Base-by-base conservation (phyloP, 805 yeast genomes). In the Candida koratica region DNA sequence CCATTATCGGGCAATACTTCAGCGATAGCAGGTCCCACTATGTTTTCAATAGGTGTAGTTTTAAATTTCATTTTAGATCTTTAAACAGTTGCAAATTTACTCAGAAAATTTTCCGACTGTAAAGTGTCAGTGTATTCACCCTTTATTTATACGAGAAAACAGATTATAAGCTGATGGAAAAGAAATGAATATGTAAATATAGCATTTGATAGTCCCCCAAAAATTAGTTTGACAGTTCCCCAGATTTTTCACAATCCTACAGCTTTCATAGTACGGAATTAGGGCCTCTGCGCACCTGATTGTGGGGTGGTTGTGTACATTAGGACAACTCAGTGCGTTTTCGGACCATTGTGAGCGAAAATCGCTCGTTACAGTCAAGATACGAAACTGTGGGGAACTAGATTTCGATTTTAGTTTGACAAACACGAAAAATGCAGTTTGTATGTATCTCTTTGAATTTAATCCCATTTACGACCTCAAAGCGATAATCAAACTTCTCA, bases 21-120 rank as follows among this genome's bases (percentile, higher is more conserved):
- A 18, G 46, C 49, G 12, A 46, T 37, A 9, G 48, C 47, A 16
- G 47, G 48, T 6, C 48, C 48, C 5, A 45, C 46, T 23, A 45
- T 45, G 19, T 45, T 40, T 22, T 34, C 32, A 2, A 45, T 33
- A 5, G 45, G 44, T 2, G 47, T 43, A 8, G 36, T 27, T n/a
- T 20, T 37, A 11, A 35, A 38, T 16, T 15, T 22, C 34, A 31
- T 31, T 16, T 23, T 31, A 11, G 34, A 29, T n/a, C 20, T 29
- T 19, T 11, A 19, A 18, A 8, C 3, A 13, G 6, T 29, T 19
- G 32, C 12, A 20, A 14, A 13, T 3, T 29, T 12, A 12, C 14
- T 18, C 25, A 29, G 25, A 12, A 25, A 29, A 29, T 6, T 29
- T 29, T n/a, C 25, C 4, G 32, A 29, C 18, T 29, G 18, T 4